A percentile compares a stretch with the other conserved stretches of the same genome.
Evolutionary conservation across 1,284 basidiomycete genomes (phyloP).

Genomic region (Leccinum pachyderme): DNA sequence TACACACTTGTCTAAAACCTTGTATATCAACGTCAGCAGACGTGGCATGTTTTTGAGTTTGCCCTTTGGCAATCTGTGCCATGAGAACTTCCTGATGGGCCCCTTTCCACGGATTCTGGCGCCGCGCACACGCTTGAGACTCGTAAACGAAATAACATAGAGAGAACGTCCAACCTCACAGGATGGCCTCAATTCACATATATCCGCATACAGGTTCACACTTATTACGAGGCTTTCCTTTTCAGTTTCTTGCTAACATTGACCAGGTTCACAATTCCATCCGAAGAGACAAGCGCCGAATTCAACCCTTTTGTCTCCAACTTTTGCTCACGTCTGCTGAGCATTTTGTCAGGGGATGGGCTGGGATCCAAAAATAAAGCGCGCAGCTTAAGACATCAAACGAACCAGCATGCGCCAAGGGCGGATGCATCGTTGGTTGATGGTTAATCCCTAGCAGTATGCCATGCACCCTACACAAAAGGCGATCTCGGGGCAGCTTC

Average conservation of each 20-base stretch:
- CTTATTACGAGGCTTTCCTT: not conserved
- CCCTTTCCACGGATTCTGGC: not conserved
- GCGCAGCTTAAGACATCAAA: not conserved
- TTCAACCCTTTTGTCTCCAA: not conserved
- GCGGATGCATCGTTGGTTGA: not conserved
- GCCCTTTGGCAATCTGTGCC: not conserved
- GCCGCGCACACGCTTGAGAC: not conserved
- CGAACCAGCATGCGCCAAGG: not conserved
- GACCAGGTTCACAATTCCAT: not conserved
- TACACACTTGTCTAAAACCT: not conserved
- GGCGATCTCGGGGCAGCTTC: not conserved
- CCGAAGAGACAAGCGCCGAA: not conserved
- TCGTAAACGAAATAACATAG: not conserved
- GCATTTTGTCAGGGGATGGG: not conserved
- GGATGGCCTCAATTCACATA: conserved; percentile 1
- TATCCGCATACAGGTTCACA: not conserved
- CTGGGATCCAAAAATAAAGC: not conserved
- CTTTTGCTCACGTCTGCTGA: not conserved
- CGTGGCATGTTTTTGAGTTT: not conserved
- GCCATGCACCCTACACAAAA: not conserved
- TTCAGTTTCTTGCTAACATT: not conserved
- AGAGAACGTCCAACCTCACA: not conserved
- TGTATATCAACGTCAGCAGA: not conserved
- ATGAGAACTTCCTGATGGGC: not conserved
- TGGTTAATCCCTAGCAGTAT: not conserved